phyloP scores from a whole-genome alignment of 305 asterid species.

The Fraxinus nigra region DNA sequence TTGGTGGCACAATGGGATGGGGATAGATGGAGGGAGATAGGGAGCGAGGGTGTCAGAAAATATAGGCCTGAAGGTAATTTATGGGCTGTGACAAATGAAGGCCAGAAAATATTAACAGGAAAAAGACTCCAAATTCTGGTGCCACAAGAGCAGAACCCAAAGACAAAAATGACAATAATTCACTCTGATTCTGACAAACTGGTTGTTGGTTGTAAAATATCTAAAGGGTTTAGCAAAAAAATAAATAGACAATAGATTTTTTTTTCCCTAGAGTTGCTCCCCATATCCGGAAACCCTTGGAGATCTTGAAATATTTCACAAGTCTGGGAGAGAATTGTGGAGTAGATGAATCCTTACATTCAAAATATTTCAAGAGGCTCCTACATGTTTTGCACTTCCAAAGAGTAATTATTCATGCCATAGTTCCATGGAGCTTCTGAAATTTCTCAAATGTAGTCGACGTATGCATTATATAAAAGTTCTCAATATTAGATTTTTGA shows the following conservation, averaged over 20 bases:
- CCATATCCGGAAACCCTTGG: background rate
- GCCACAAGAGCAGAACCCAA: background rate
- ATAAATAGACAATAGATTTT: background rate
- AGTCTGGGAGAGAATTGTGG: background rate
- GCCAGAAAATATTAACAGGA: background rate
- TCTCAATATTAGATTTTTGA: conserved; percentile 5
- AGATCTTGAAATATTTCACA: background rate
- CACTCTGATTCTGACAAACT: background rate
- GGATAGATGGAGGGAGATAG: background rate
- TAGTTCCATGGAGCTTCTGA: conserved; percentile 6
- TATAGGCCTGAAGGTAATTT: background rate
- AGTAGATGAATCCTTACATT: background rate
- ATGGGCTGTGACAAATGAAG: background rate
- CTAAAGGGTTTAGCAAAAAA: background rate
- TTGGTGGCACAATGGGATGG: background rate
- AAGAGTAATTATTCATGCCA: background rate
- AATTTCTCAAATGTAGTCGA: background rate
- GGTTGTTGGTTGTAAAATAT: background rate
- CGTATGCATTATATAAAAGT: conserved; percentile 11
- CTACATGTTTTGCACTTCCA: background rate
- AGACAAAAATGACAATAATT: background rate
- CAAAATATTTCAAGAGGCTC: background rate
- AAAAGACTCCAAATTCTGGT: background rate
- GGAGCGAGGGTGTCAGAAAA: background rate
- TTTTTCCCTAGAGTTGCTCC: background rate